Base-by-base conservation (phyloP, 1,284 basidiomycete species). In the Cutaneotrichosporon sp. region DNA sequence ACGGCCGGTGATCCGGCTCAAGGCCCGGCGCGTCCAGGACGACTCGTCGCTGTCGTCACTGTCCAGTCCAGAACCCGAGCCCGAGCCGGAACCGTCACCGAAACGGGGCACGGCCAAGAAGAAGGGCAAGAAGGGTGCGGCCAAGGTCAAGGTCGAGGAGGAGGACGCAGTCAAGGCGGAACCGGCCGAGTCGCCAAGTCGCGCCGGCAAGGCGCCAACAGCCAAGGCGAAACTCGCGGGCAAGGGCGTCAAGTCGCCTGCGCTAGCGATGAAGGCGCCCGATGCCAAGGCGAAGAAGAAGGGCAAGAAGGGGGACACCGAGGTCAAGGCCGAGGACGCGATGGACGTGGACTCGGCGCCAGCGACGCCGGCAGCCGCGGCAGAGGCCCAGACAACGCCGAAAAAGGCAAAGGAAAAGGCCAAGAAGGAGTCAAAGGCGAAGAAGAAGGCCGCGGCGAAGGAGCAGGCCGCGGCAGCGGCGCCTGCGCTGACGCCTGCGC, bases 11-110 rank as follows among this genome's bases (percentile, higher is more conserved):
- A 49, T 56, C 47, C 54, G 54, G 34, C 26, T 56, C 14, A 38
- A 54, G 5, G 43, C 56, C 18, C 47, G 41, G 40, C 47, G 49
- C 21, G 41, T 55, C 8, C 22, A 54, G n/a, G 63, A 61, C 23
- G 65, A 67, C 2, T 65, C 63, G 15, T 64, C 65, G n/a, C 36
- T 67, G 18, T 67, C 66, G 5, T 63, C 59, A 1, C 43, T 63
- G 14, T 61, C 64, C 20, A 60, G 58, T 38, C 50, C 51, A 18
- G 47, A 43, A 30, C 55, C 46, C 33, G 35, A 36, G 21, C 44
- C 51, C 12, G 30, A 41, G 17, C 43, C 43, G 4, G 26, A 23
- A 21, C 33, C 39, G n/a, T 26, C 45, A 14, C 22, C 55, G 18
- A 58, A 60, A 49, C 52, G 18, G 22, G 26, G 30, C n/a, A 15